Percentiles rank a stretch among this genome's conserved stretches.
Conservation (phyloP, 75 land plant species). For the Picea sitchensis region DNA sequence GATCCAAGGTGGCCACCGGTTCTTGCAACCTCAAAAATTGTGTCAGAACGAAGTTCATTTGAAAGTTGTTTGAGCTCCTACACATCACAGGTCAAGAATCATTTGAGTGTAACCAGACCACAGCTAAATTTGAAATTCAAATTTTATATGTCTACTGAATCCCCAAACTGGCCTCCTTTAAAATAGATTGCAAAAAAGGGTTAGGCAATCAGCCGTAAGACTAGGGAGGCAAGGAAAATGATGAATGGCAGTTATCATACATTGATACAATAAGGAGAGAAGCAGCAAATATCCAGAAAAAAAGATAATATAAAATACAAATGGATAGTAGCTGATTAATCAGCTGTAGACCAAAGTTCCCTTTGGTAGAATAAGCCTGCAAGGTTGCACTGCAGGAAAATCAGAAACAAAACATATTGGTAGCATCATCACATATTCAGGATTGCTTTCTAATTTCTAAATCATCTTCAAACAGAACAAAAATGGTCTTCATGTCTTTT, state of each 20-base stretch:
- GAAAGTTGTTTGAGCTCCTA: conserved; percentile 88
- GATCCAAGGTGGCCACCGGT: conserved; percentile 98
- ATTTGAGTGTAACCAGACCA: background rate
- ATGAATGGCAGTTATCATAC: background rate
- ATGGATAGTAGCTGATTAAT: background rate
- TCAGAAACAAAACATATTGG: background rate
- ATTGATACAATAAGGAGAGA: background rate
- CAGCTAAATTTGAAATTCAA: background rate
- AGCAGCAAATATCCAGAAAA: background rate
- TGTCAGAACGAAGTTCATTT: conserved; percentile 86
- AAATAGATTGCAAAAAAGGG: background rate
- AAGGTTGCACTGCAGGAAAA: background rate
- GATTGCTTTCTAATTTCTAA: no score
- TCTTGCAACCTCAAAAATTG: conserved; percentile 84
- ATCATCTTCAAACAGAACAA: background rate
- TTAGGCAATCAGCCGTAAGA: background rate
- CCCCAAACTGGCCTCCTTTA: background rate
- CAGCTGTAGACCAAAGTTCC: background rate
- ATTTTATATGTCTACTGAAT: background rate
- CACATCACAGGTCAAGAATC: conserved; percentile 4
- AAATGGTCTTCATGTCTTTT: background rate
- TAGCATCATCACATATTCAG: background rate
- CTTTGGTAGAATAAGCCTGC: background rate
- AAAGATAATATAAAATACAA: background rate
- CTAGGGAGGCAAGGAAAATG: background rate